Evolutionary conservation across 345 rosid genomes (phyloP).

Genomic region (Eucalyptus tenuipes): DNA sequence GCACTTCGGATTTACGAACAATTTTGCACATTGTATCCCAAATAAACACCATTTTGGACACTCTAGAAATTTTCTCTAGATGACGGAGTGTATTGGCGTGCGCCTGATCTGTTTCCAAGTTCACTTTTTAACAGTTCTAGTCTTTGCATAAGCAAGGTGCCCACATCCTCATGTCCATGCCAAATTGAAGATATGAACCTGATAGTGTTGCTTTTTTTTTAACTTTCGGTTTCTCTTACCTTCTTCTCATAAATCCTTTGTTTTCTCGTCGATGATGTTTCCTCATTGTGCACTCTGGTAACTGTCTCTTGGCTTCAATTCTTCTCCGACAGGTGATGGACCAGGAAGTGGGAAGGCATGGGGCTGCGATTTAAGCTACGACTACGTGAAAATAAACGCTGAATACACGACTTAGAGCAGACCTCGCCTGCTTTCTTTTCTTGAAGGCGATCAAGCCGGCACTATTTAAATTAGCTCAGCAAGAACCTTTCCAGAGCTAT

Average conservation of each 20-base stretch:
- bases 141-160: background rate
- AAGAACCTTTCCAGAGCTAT: background rate
- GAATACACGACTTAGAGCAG: conserved; percentile 58
- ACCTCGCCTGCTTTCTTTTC: background rate
- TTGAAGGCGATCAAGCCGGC: background rate
- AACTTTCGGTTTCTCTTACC: background rate
- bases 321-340: conserved; percentile 39
- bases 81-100: background rate
- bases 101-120: background rate
- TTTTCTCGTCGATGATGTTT: background rate
- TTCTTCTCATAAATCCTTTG: background rate
- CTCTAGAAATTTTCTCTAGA: background rate
- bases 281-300: background rate
- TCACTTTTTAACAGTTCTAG: background rate
- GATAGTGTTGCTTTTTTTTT: background rate
- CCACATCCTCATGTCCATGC: background rate
- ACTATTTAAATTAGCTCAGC: background rate
- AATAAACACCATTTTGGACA: background rate
- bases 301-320: background rate
- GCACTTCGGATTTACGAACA: background rate
- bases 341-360: conserved; percentile 57
- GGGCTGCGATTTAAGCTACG: conserved; percentile 89
- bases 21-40: background rate
- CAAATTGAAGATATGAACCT: background rate
- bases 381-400: conserved; percentile 81